Conservation (phyloP, 176 grass and related monocot species). For the Thinopyrum elongatum region DNA sequence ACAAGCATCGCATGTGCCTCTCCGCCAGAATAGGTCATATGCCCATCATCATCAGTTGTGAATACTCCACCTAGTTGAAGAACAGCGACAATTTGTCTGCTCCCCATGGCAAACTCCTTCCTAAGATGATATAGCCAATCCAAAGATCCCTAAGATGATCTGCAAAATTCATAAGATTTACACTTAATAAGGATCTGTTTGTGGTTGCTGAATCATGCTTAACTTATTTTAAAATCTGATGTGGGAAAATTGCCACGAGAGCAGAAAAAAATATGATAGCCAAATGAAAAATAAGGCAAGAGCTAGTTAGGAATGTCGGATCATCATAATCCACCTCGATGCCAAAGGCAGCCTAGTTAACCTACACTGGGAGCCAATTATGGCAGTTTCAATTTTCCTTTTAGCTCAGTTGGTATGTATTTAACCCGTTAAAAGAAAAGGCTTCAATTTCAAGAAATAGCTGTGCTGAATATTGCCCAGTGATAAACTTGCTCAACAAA, state of each 20-base stretch:
- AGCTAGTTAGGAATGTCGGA: background rate
- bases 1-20: slow-evolving; percentile 80
- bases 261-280: background rate
- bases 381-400: background rate
- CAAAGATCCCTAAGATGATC: slow-evolving; percentile 4
- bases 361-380: slow-evolving; percentile 1
- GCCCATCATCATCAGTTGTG: slow-evolving; percentile 52
- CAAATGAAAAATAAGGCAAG: background rate
- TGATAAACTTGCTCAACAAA: slow-evolving; percentile 11
- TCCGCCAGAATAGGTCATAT: slow-evolving; percentile 67
- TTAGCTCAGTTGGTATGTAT: background rate
- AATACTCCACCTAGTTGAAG: slow-evolving; percentile 75
- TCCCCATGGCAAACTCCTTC: slow-evolving; percentile 39
- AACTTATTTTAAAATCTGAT: background rate
- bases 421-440: background rate
- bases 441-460: background rate
- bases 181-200: background rate
- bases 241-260: background rate
- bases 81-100: slow-evolving; percentile 57
- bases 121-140: slow-evolving; percentile 16
- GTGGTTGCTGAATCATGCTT: background rate
- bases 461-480: background rate
- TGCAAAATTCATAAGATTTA: slow-evolving; percentile 27
- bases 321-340: background rate
- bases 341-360: background rate